These are phyloP conservation scores for Mycena sp. DNA, from an alignment of 1,284 basidiomycete genomes.

Conservation along the genomic window DNA sequence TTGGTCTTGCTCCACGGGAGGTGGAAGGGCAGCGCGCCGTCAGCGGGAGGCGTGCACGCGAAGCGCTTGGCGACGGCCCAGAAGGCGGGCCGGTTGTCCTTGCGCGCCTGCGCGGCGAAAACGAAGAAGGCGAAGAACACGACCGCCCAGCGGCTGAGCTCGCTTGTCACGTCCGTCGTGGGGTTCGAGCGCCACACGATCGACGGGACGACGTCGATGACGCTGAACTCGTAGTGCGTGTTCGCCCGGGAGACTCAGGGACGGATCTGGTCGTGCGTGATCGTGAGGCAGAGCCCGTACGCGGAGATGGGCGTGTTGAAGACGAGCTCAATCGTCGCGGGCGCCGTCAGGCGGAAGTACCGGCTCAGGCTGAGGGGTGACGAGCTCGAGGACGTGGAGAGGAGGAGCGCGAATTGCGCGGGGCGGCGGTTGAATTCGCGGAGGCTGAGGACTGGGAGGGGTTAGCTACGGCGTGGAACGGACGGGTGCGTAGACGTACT, in stretches of 20 bases:
- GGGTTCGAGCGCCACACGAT: no score
- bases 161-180: no score
- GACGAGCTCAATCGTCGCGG: slow-evolving; percentile 55
- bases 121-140: slow-evolving; percentile 60
- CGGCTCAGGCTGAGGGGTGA: slow-evolving; percentile 49
- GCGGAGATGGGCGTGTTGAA: slow-evolving; percentile 47
- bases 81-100: no score
- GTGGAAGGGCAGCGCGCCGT: background rate
- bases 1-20: background rate
- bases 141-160: no score
- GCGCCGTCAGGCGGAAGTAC: slow-evolving; percentile 64
- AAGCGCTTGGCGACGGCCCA: no score
- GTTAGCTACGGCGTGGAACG: background rate
- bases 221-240: no score
- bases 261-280: slow-evolving; percentile 34
- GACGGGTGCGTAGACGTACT: slow-evolving; percentile 40
- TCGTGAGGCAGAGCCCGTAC: slow-evolving; percentile 35
- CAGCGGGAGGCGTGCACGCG: background rate
- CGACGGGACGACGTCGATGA: no score
- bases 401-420: slow-evolving; percentile 51
- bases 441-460: slow-evolving; percentile 48
- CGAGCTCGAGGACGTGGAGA: slow-evolving; percentile 38
- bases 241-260: no score
- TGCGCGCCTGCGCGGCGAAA: no score
- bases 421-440: slow-evolving; percentile 47